Conservation (phyloP, 768 basidiomycete species). For the Suillus paluster region DNA sequence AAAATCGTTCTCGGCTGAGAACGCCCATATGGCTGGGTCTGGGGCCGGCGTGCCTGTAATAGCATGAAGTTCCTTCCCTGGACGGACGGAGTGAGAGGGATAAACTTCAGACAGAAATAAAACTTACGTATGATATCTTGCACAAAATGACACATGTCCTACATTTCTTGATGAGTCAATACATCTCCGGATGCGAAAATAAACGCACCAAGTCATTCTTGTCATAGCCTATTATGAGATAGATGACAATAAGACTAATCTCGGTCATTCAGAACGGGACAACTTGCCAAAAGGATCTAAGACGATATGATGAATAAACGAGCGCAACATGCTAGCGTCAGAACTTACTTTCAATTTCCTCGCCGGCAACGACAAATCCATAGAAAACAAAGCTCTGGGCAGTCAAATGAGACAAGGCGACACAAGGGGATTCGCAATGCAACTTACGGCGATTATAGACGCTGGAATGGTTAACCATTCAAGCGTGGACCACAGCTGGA, state of each 20-base stretch:
- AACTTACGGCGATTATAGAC: slow-evolving; percentile 52
- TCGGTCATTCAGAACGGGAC: neutral
- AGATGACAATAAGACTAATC: neutral
- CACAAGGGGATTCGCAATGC: neutral
- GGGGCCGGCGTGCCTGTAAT: slow-evolving; percentile 63
- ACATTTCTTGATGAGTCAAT: neutral
- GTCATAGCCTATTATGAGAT: slow-evolving; percentile 57
- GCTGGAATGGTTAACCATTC: slow-evolving; percentile 68
- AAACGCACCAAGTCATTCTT: slow-evolving; percentile 66
- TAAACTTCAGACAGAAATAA: slow-evolving; percentile 1
- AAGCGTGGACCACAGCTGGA: slow-evolving; percentile 60
- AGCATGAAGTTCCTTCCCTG: slow-evolving; percentile 63
- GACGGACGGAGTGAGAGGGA: slow-evolving; percentile 3
- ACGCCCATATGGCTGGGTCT: slow-evolving; percentile 61
- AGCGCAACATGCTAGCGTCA: neutral
- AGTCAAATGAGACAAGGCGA: neutral
- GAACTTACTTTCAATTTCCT: slow-evolving; percentile 73
- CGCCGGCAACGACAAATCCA: slow-evolving; percentile 72
- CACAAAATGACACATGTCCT: slow-evolving; percentile 74
- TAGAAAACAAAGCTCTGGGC: slow-evolving; percentile 67
- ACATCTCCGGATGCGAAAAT: neutral
- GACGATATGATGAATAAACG: slow-evolving; percentile 3
- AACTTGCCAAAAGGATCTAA: slow-evolving; percentile 50
- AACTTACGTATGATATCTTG: slow-evolving; percentile 63
- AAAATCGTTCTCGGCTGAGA: slow-evolving; percentile 51